These are phyloP conservation scores for Brassica cretica DNA, from an alignment of 345 rosid genomes.

Conservation along the genomic window DNA sequence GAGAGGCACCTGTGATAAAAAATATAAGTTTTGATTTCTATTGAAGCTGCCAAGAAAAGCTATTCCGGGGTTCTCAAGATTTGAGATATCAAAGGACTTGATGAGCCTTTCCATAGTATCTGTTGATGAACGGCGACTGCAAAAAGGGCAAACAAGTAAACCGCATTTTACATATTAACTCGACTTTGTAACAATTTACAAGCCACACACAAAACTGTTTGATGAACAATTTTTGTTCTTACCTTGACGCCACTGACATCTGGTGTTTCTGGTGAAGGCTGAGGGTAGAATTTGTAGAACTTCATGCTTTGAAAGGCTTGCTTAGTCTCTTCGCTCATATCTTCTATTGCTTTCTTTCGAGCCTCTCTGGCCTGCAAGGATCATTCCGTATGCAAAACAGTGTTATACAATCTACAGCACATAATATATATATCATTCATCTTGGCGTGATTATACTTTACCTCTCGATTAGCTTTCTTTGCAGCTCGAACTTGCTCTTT, in stretches of 20 bases:
- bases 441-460: conserved; percentile 24
- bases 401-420: neutral
- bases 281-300: conserved; percentile 96
- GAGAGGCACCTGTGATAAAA: conserved; percentile 30
- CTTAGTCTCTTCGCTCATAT: conserved; percentile 81
- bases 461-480: conserved; percentile 85
- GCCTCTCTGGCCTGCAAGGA: conserved; percentile 78
- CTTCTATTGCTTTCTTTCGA: conserved; percentile 71
- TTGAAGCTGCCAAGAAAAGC: conserved; percentile 26
- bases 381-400: conserved; percentile 10
- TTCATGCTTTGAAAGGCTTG: conserved; percentile 65
- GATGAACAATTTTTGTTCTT: conserved; percentile 3
- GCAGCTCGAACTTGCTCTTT: conserved; percentile 85
- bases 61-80: conserved; percentile 6
- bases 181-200: neutral
- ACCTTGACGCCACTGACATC: conserved; percentile 66
- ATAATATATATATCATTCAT: neutral
- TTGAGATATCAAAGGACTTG: conserved; percentile 53
- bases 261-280: conserved; percentile 47
- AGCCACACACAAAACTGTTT: neutral
- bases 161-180: neutral
- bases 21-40: neutral
- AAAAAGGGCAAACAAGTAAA: neutral
- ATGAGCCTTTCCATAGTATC: conserved; percentile 91
- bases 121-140: conserved; percentile 84